Evolutionary conservation across 179 eudicot species (phyloP), one percentile per base, ranked within the genome.

Genomic region (Drosera spatulata): DNA sequence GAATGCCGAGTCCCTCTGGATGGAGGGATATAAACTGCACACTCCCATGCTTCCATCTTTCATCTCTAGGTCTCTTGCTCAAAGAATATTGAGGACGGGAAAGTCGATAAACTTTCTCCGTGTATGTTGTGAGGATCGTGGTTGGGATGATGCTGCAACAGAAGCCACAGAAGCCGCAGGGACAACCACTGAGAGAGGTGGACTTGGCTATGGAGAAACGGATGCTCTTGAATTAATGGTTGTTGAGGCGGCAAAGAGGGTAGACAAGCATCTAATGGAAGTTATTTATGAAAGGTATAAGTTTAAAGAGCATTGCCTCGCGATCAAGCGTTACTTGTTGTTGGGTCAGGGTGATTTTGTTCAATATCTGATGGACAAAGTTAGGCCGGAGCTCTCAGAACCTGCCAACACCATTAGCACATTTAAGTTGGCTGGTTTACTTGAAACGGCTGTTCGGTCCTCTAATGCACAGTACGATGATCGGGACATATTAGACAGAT

Each of bases 281-380:
- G 96, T 93, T 61, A 76, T 93, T 57, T 78, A 86, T 59, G 84
- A 71, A 52, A 73, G 71, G 40, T 93, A 82, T 58, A 91, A 83
- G 75, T 91, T 91, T 65, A 91, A 88, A 70, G 98, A 91, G 64
- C 98, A 91, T 71, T 91, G 98, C 64, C 80, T 86, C 37, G 98
- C 98, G 39, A 91, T 91, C 14, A 91, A 91, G 74, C 81, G 95
- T 33, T 91, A 91, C 81, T 70, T 91, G 72, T 75, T 91, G 63
- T 91, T 91, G 41, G 98, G 98, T 14, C 96, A 88, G 75, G 98
- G 98, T 56, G 98, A 91, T 63, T 91, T 91, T 77, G 98, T 91
- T 68, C 98, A 91, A 70, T 88, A 91, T 72, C 71, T 91, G 22
- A 91, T 91, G 98, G 98, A 91, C 66, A 86, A 82, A 70, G 95